Evolutionary conservation across 1,284 basidiomycete species (phyloP), one percentile per base, ranked within the genome.

Genomic region (Boletellus deceptivus): DNA sequence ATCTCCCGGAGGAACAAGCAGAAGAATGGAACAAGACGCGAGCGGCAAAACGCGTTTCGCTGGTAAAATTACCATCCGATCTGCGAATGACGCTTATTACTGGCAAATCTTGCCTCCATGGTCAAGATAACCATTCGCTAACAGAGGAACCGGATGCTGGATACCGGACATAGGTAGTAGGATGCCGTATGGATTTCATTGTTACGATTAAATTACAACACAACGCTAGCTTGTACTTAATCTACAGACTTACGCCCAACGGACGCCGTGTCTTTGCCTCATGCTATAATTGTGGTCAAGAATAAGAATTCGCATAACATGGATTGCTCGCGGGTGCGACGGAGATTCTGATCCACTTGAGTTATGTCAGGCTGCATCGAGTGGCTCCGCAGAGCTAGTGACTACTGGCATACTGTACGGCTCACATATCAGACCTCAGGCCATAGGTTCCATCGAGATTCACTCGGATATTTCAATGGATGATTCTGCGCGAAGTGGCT

Each of bases 21-120:
- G 90, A 92, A 67, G 83, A 88, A 53, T 93, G 91, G 91, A 76
- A 89, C 65, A 84, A 84, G 68, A 93, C 91, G 2, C 82, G 86
- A 36, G 87, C 86, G 37, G 90, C 89, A 14, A 86, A 89, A 57
- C 84, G 89, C 14, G 91, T 93, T 16, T 91, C 89, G 17, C 74
- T 93, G 46, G 85, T 91, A 43, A 78, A 78, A 54, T 65, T 89
- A 38, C 86, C 86, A 29, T 80, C 85, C 7, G 74, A 79, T 58
- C 71, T 88, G 52, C 72, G 70, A 42, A 62, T 78, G 48, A 70
- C 72, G 10, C 46, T 49, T 31, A 53, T 67, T 22, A 22, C 57
- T 46, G 46, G 56, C 42, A 70, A 51, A 37, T 36, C 61, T 27
- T 53, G 51, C n/a, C 34, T 47, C 14, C 48, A 52, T 39, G 46